Percentiles rank a stretch among this genome's conserved stretches.
Evolutionary conservation across 345 rosid genomes (phyloP).

Genomic region (Bruguiera sexangula): DNA sequence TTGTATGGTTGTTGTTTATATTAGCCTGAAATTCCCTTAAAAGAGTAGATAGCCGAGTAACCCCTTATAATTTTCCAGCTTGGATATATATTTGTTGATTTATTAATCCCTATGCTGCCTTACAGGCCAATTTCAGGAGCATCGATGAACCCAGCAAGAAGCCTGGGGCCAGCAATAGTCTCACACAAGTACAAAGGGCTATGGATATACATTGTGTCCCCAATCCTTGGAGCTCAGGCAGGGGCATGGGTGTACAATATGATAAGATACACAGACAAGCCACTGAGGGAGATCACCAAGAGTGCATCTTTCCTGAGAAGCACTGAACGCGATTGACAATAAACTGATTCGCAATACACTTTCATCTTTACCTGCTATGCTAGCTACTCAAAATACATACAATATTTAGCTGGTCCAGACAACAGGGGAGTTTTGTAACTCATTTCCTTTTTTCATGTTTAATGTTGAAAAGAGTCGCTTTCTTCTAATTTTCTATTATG

Average conservation of each 20-base stretch:
- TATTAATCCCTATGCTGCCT: background rate
- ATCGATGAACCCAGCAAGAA: conserved; percentile 87
- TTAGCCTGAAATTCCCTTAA: background rate
- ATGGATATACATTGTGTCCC: conserved; percentile 65
- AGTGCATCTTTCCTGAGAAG: conserved; percentile 21
- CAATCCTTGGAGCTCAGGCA: conserved; percentile 62
- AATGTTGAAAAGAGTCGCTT: too few species aligned
- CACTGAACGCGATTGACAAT: background rate
- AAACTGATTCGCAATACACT: background rate
- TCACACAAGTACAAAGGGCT: conserved; percentile 49
- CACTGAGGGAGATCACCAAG: conserved; percentile 38
- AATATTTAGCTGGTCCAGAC: too few species aligned
- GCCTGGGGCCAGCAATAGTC: conserved; percentile 83
- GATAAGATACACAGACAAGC: conserved; percentile 77
- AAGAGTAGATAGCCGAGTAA: background rate
- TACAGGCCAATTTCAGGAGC: conserved; percentile 76
- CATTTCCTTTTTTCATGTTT: too few species aligned
- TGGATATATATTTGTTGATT: too few species aligned
- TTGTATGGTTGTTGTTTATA: background rate
- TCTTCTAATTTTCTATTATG: too few species aligned
- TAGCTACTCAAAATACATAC: too few species aligned
- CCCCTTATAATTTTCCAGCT: too few species aligned
- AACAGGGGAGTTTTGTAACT: too few species aligned
- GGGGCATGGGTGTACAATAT: conserved; percentile 78
- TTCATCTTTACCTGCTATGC: background rate